phyloP scores from a whole-genome alignment of 805 yeast genomes.

The Wickerhamomyces strasburgensis region DNA sequence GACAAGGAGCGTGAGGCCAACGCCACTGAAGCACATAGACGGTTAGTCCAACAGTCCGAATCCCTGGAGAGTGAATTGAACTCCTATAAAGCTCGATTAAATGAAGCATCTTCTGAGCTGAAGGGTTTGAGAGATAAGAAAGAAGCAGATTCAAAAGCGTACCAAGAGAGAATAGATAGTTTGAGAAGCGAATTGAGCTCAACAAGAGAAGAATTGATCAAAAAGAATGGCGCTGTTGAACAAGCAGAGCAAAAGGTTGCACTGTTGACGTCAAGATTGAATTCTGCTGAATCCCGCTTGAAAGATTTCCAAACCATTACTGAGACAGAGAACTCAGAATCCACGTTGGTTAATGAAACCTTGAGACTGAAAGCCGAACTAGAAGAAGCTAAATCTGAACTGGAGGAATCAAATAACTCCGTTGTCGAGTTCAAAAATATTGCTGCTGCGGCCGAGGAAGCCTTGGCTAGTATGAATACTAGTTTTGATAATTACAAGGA shows the following conservation, averaged over 20 bases:
- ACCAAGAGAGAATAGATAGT: slow-evolving; percentile 57
- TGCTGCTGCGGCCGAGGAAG: slow-evolving; percentile 61
- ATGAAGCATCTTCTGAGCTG: slow-evolving; percentile 46
- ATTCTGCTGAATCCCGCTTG: slow-evolving; percentile 26
- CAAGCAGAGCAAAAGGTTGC: slow-evolving; percentile 35
- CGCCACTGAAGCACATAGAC: slow-evolving; percentile 42
- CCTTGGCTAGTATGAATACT: slow-evolving; percentile 48
- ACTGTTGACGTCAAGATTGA: slow-evolving; percentile 27
- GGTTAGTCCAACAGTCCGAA: slow-evolving; percentile 45
- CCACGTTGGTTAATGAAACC: slow-evolving; percentile 28
- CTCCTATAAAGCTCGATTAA: slow-evolving; percentile 40
- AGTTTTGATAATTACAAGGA: slow-evolving; percentile 46
- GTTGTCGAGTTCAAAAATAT: slow-evolving; percentile 58
- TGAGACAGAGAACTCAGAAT: slow-evolving; percentile 22
- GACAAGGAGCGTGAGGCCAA: slow-evolving; percentile 57
- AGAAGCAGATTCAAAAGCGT: slow-evolving; percentile 51
- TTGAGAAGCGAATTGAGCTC: slow-evolving; percentile 41
- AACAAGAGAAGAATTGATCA: slow-evolving; percentile 36
- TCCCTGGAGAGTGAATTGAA: slow-evolving; percentile 44
- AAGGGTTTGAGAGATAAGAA: slow-evolving; percentile 45
- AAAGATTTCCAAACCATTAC: slow-evolving; percentile 27
- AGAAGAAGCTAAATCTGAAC: slow-evolving; percentile 46
- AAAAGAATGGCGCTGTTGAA: slow-evolving; percentile 36
- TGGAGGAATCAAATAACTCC: slow-evolving; percentile 52
- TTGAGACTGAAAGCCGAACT: slow-evolving; percentile 33